These are phyloP conservation scores for Nannochloropsis granulata DNA, from an alignment of 108 stramenopile species.

Conservation along the genomic window DNA sequence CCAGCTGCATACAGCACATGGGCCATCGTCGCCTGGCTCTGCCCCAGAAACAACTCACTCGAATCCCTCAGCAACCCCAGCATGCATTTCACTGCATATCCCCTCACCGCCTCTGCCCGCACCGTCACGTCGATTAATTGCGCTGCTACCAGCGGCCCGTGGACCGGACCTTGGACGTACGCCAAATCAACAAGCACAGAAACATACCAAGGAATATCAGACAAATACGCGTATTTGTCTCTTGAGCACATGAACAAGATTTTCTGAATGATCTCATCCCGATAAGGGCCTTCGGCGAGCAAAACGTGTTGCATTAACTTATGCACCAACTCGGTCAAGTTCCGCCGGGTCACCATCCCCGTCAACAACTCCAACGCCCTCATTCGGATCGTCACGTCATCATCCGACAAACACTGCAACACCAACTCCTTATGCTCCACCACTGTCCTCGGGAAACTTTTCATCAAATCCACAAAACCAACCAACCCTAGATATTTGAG, in stretches of 20 bases:
- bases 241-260: conserved; percentile 56
- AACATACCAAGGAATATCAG: conserved; percentile 88
- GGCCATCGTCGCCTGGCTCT: not conserved
- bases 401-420: conserved; percentile 78
- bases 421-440: conserved; percentile 74
- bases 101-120: conserved; percentile 76
- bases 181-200: conserved; percentile 67
- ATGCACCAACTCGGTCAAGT: conserved; percentile 75
- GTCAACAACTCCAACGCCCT: conserved; percentile 79
- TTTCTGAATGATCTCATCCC: conserved; percentile 62
- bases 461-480: conserved; percentile 74
- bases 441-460: conserved; percentile 71
- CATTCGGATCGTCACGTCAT: conserved; percentile 93
- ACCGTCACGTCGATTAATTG: conserved; percentile 86
- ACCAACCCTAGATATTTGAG: conserved; percentile 93
- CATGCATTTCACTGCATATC: conserved; percentile 66
- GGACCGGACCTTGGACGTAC: conserved; percentile 53
- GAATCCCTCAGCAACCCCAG: conserved; percentile 44
- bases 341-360: conserved; percentile 82
- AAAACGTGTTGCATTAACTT: conserved; percentile 77
- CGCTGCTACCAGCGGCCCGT: conserved; percentile 50
- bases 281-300: conserved; percentile 67
- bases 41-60: not conserved
- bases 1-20: conserved; percentile 40
- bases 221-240: conserved; percentile 76